phyloP scores from a whole-genome alignment of 2,329 filamentous ascomycete species.

The Passalora sequoiae region DNA sequence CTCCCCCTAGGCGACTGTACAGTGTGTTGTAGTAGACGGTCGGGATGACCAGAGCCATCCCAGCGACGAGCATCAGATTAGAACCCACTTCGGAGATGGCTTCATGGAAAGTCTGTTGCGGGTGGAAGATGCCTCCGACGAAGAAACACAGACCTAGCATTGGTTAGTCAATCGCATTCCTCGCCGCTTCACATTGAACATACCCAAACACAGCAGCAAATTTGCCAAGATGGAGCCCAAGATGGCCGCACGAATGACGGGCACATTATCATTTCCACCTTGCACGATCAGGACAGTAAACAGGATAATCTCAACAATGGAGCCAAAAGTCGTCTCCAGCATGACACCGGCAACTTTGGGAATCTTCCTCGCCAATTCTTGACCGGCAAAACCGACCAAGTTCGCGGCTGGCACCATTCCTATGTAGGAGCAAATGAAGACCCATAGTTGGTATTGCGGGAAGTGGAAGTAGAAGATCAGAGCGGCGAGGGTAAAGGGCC shows the following conservation, averaged over 20 bases:
- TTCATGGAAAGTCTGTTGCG: constrained; percentile 67
- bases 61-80: constrained; percentile 71
- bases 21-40: constrained; percentile 49
- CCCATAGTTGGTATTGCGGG: constrained; percentile 34
- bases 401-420: constrained; percentile 50
- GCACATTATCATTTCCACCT: constrained; percentile 29
- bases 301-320: constrained; percentile 73
- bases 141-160: constrained; percentile 62
- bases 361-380: constrained; percentile 66
- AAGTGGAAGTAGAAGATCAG: constrained; percentile 43
- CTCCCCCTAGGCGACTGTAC: constrained; percentile 7
- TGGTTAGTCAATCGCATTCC: constrained; percentile 2
- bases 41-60: constrained; percentile 47
- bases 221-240: constrained; percentile 78
- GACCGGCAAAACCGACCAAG: constrained; percentile 57
- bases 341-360: constrained; percentile 66
- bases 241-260: constrained; percentile 76
- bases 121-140: constrained; percentile 62
- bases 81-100: constrained; percentile 74
- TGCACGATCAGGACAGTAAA: constrained; percentile 66
- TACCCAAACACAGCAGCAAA: constrained; percentile 71
- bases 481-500: constrained; percentile 47
- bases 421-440: constrained; percentile 47
- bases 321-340: constrained; percentile 52
- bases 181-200: constrained; percentile 1